A percentile compares a stretch with the other conserved stretches of the same genome.
These are phyloP conservation scores for Phytophthora pluvialis DNA, from an alignment of 352 stramenopile species.

Conservation along the genomic window DNA sequence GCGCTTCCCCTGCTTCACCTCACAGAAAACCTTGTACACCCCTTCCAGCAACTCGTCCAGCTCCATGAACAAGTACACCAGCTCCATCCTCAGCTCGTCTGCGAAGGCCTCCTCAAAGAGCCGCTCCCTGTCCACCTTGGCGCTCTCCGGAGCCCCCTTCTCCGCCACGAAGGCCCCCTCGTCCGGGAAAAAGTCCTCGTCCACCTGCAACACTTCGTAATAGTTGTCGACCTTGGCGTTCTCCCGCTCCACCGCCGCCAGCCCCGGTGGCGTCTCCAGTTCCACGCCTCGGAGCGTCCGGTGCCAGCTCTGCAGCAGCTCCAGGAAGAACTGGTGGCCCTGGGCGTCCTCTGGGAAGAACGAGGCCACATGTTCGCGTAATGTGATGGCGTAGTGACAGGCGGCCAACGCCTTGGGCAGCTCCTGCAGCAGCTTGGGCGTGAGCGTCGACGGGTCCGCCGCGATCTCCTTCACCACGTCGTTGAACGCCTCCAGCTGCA, in stretches of 20 bases:
- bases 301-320: background rate
- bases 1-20: constrained; percentile 36
- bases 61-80: constrained; percentile 39
- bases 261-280: background rate
- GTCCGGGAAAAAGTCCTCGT: constrained; percentile 21
- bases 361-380: background rate
- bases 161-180: background rate
- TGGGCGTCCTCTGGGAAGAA: background rate
- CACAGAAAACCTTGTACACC: constrained; percentile 25
- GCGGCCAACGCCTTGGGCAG: background rate
- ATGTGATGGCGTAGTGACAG: background rate
- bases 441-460: background rate
- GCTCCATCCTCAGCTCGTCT: constrained; percentile 34
- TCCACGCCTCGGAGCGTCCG: too few relatives aligned
- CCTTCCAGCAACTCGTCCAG: constrained; percentile 26
- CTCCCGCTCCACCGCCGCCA: background rate
- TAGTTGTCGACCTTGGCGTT: constrained; percentile 20
- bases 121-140: constrained; percentile 3
- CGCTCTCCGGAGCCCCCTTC: background rate
- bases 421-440: background rate
- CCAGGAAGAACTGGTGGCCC: background rate
- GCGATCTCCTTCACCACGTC: too few relatives aligned
- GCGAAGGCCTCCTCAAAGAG: constrained; percentile 30
- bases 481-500: background rate
- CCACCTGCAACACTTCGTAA: constrained; percentile 32